phyloP scores from a whole-genome alignment of 75 land plant genomes.

The Pinus tabuliformis region DNA sequence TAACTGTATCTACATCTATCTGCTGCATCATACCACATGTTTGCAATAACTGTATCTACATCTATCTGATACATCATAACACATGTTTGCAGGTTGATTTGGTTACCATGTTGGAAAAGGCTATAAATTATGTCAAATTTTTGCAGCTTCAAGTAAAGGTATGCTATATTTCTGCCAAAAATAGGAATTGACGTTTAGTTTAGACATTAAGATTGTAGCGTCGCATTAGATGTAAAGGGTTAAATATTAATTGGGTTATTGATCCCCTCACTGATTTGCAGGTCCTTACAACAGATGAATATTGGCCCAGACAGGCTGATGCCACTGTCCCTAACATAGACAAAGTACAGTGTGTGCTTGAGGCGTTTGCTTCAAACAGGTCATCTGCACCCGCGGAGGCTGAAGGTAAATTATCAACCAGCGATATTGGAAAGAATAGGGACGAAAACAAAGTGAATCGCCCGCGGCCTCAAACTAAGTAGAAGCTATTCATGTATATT shows the following conservation, averaged over 20 bases:
- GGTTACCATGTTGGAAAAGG: constrained; percentile 93
- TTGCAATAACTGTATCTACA: too few species aligned
- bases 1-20: too few species aligned
- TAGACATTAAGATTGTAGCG: neutral
- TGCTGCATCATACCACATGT: too few species aligned
- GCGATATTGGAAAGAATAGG: too few species aligned
- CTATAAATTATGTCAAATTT: constrained; percentile 85
- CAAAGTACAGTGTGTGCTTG: constrained; percentile 65
- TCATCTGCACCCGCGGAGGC: neutral
- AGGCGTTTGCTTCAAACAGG: constrained; percentile 15
- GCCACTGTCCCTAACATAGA: constrained; percentile 45
- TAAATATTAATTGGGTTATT: too few species aligned
- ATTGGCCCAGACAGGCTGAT: constrained; percentile 66
- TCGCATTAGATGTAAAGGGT: neutral
- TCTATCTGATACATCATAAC: too few species aligned
- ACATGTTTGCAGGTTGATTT: constrained; percentile 54
- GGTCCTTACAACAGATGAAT: constrained; percentile 81
- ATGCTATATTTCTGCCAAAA: neutral
- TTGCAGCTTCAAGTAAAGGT: constrained; percentile 90
- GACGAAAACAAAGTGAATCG: too few species aligned
- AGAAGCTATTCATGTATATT: too few species aligned
- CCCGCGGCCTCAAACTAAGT: too few species aligned
- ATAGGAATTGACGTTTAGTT: neutral
- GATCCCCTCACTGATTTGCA: neutral
- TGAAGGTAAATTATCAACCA: too few species aligned